These are phyloP conservation scores for Halocafeteria seosinensis DNA, from an alignment of 108 stramenopile species.

Conservation along the genomic window DNA sequence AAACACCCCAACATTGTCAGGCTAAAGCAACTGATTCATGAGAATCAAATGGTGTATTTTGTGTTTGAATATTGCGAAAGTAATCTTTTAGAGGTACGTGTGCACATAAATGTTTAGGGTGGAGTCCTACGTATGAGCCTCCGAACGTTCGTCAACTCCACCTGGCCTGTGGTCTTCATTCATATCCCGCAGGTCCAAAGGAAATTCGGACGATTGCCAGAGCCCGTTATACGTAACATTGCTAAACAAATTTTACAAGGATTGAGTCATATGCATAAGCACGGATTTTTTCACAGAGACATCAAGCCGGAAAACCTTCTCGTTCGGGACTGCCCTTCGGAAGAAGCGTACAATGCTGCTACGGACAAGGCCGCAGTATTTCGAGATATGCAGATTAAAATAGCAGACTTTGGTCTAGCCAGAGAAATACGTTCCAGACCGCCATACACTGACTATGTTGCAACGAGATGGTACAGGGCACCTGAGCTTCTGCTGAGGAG, in stretches of 20 bases:
- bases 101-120: background rate
- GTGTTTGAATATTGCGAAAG: background rate
- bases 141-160: background rate
- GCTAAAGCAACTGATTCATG: constrained; percentile 6
- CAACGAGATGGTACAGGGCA: constrained; percentile 21
- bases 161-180: background rate
- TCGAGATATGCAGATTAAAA: background rate
- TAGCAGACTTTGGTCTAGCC: constrained; percentile 14
- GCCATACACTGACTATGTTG: constrained; percentile 20
- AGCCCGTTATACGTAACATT: background rate
- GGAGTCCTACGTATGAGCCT: background rate
- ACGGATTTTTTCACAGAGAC: constrained; percentile 24
- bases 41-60: constrained; percentile 2
- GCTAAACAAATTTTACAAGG: background rate
- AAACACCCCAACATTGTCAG: constrained; percentile 12
- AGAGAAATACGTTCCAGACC: constrained; percentile 17
- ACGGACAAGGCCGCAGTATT: background rate
- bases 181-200: constrained; percentile 36
- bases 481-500: constrained; percentile 17
- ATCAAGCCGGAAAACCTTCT: constrained; percentile 29
- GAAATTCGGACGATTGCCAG: background rate
- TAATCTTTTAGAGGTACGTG: background rate
- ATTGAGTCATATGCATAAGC: constrained; percentile 11
- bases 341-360: too few relatives aligned
- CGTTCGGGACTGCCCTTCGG: background rate